These are phyloP conservation scores for Penicillium cataractarum DNA, from an alignment of 495 filamentous ascomycete species.

Conservation along the genomic window DNA sequence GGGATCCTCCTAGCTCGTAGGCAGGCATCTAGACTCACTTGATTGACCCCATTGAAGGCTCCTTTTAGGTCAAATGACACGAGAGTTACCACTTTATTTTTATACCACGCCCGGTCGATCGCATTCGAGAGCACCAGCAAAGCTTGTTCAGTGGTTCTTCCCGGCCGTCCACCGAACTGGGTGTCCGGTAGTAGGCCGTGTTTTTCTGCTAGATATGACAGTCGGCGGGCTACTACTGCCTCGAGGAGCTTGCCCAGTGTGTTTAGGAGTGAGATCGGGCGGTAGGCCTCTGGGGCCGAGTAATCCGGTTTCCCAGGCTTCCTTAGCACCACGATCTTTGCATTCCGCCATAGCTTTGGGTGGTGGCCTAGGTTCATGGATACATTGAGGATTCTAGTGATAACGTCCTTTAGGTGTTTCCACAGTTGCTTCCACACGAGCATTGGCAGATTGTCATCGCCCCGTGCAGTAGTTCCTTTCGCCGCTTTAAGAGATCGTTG, in stretches of 20 bases:
- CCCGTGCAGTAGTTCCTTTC: constrained; percentile 28
- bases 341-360: constrained; percentile 20
- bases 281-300: constrained; percentile 22
- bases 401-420: constrained; percentile 18
- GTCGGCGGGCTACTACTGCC: constrained; percentile 25
- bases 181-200: constrained; percentile 29
- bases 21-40: constrained; percentile 21
- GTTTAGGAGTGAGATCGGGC: constrained; percentile 34
- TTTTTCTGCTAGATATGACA: constrained; percentile 26
- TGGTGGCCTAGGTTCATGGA: constrained; percentile 28
- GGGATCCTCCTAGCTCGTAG: constrained; percentile 28
- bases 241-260: constrained; percentile 34
- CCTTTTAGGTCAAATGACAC: constrained; percentile 33
- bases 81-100: constrained; percentile 23
- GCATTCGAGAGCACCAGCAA: constrained; percentile 29
- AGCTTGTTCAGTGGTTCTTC: constrained; percentile 27
- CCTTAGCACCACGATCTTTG: constrained; percentile 30
- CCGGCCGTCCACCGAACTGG: constrained; percentile 30
- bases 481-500: constrained; percentile 22
- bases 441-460: constrained; percentile 30
- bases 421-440: constrained; percentile 29
- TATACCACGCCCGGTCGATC: constrained; percentile 30
- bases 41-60: constrained; percentile 34
- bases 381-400: constrained; percentile 23
- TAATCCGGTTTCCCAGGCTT: constrained; percentile 34